Evolutionary conservation across 768 basidiomycete genomes (phyloP), one percentile per base, ranked within the genome.

Genomic region (Leccinum rimulosum): DNA sequence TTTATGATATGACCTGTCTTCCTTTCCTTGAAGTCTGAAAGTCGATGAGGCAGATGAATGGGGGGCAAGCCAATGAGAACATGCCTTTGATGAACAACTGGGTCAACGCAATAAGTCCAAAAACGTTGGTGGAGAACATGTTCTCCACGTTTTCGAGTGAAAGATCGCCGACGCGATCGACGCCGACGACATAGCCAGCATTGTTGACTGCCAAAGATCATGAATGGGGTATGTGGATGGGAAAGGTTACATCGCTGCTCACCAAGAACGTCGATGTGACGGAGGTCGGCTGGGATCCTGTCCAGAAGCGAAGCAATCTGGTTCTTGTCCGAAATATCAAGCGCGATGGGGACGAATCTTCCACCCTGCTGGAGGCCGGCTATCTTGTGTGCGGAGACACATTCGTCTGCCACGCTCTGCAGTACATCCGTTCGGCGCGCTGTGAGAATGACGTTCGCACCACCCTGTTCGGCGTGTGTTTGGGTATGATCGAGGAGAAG

Each of bases 1-100:
- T 97, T 96, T 77, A 99, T 98, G 65, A 99, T 79, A 76, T 95
- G 94, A 0, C 93, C 92, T 4, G 84, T 76, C 67, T 88, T 84
- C 70, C 82, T 87, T 55, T 76, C 80, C 71, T 89, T 93, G 79
- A 94, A 93, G 59, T 89, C 91, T 91, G 65, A 14, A 54, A 31
- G 19, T 27, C 48, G 11, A 56, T 74, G 58, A 65, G 52, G 27
- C 55, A 28, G 48, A 43, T 7, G 9, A 59, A 53, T 48, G 17
- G 17, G 17, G 11, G 19, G 15, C 43, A 53, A 17, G 19, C 11
- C 19, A 6, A 19, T 45, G 43, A 36, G 51, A 51, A 56, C 52
- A 38, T 4, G 79, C 88, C 82, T 74, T 78, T 81, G 67, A 90
- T 74, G 38, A 88, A 74, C 19, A 93, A 74, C 67, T 96, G 93